A percentile compares a stretch with the other conserved stretches of the same genome.
phyloP scores from a whole-genome alignment of 2,329 filamentous ascomycete species.

The Curvularia lunata region DNA sequence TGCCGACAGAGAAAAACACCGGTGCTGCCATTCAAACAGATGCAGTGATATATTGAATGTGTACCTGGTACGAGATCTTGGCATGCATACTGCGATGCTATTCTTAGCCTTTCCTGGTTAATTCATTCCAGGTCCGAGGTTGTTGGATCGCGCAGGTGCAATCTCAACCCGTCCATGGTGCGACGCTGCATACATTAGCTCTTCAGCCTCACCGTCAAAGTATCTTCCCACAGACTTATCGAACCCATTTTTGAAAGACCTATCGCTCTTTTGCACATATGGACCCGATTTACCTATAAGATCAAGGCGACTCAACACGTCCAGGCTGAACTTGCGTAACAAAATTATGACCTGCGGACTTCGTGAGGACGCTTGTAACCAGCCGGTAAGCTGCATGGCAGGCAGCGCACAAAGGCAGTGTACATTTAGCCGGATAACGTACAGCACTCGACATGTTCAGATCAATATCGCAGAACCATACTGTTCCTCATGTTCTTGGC shows the following conservation, averaged over 20 bases:
- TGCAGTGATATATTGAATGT: conserved; percentile 15
- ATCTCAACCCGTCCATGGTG: conserved; percentile 33
- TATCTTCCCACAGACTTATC: neutral
- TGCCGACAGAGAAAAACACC: conserved; percentile 7
- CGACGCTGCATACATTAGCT: conserved; percentile 18
- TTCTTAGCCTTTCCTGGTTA: conserved; percentile 16
- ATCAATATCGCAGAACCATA: neutral
- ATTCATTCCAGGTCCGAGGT: conserved; percentile 16
- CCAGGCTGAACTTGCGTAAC: neutral
- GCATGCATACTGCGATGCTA: conserved; percentile 5
- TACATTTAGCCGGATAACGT: conserved; percentile 43
- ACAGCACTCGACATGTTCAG: conserved; percentile 2
- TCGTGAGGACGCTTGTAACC: conserved; percentile 3
- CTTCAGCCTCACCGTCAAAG: conserved; percentile 31
- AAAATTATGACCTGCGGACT: neutral
- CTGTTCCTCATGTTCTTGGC: neutral
- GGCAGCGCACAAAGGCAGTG: conserved; percentile 4
- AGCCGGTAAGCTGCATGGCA: conserved; percentile 22
- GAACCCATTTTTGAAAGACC: neutral
- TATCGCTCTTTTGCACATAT: neutral
- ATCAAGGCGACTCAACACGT: neutral
- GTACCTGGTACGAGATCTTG: conserved; percentile 1
- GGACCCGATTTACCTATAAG: neutral
- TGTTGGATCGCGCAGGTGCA: conserved; percentile 14
- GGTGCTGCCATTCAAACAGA: conserved; percentile 1